Evolutionary conservation across 2,329 filamentous ascomycete species (phyloP).

Genomic region (Cercospora janseana): DNA sequence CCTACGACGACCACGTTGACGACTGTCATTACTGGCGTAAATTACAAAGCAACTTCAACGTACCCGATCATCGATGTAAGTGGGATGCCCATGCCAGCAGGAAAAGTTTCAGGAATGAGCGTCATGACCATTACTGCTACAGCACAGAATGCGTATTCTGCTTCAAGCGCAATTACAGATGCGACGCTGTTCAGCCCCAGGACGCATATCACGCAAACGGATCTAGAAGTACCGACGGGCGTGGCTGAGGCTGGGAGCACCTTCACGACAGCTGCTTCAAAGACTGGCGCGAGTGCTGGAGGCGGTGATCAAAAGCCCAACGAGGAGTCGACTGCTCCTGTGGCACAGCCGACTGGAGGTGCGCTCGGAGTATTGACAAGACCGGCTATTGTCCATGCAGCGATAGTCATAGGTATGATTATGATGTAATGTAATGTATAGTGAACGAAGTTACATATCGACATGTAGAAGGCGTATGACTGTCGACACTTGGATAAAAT

Average conservation of each 20-base stretch:
- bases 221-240: neutral
- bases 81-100: too few relatives aligned
- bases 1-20: neutral
- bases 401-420: neutral
- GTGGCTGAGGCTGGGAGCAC: neutral
- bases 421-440: neutral
- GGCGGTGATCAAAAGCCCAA: neutral
- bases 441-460: too few relatives aligned
- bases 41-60: too few relatives aligned
- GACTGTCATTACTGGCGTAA: too few relatives aligned
- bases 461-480: too few relatives aligned
- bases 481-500: too few relatives aligned
- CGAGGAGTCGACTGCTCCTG: neutral
- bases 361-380: neutral
- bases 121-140: neutral
- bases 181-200: constrained; percentile 5
- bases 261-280: neutral
- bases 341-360: neutral
- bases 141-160: neutral
- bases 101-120: neutral
- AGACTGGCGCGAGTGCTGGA: neutral
- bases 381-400: neutral
- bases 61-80: too few relatives aligned
- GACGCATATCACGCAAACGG: constrained; percentile 5
- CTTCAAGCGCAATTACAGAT: neutral